Evolutionary conservation across 805 yeast genomes (phyloP), one percentile per base, ranked within the genome.

Genomic region (Tetrapisispora iriomotensis): DNA sequence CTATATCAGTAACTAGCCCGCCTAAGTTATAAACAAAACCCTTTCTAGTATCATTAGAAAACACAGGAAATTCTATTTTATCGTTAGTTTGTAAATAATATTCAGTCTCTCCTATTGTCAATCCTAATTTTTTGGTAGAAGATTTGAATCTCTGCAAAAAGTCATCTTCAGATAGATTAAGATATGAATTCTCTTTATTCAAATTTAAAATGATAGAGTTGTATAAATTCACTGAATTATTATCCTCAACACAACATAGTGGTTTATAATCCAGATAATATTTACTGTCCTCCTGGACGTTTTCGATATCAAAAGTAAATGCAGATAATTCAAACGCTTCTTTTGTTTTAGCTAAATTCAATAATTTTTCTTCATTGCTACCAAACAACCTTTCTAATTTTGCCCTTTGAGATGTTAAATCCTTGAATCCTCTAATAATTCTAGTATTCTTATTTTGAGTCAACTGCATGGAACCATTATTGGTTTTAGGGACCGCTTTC

Each of bases 381-480:
- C 88, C 88, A 51, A 68, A 77, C 36, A 71, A 49, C 30, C 68
- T 56, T 26, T 51, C 54, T 29, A 69, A 47, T 35, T 70, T 64
- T 26, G 70, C 76, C 34, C 64, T 65, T 12, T 71, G 53, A 6
- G 67, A 57, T 3, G 68, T 62, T 12, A 61, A 36, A 29, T 59
- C 61, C 36, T 56, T 62, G 22, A 57, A 25, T 18, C 49, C 50
- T 29, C 64, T 49, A 5, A 59, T 40, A 15, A 47, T 44, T 15
- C 57, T 43, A 3, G 44, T 47, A 30, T 51, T 53, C 17, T 47
- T 36, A 9, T 44, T 54, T 5, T 48, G 50, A 7, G 55, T 43
- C 1, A 45, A 38, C 8, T 48, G 43, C 20, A 44, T 40, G 27
- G 37, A 14, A 14, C 22, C 19, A 29, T 37, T 34, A 29, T 22